A percentile compares a stretch with the other conserved stretches of the same genome.
These are phyloP conservation scores for Exophiala lecanii-corni DNA, from an alignment of 2,329 filamentous ascomycete genomes.

Conservation along the genomic window DNA sequence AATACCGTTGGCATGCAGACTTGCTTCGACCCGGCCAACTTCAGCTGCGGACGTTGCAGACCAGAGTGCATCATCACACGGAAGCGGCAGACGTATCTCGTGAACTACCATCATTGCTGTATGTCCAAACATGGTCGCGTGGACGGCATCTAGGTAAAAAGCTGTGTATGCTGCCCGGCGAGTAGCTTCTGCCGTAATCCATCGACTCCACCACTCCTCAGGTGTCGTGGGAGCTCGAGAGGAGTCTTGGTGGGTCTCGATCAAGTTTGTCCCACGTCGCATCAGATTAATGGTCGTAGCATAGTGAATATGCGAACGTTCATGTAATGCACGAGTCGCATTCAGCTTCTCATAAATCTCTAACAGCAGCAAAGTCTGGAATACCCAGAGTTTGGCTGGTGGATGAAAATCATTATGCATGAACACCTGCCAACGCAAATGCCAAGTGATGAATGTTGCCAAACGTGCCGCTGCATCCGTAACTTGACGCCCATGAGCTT, in stretches of 20 bases:
- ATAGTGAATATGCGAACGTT: constrained; percentile 91
- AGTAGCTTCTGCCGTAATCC: constrained; percentile 91
- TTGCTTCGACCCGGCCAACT: constrained; percentile 76
- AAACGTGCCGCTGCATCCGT: constrained; percentile 72
- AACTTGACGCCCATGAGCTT: constrained; percentile 66
- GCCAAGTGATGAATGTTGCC: constrained; percentile 85
- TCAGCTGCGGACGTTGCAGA: constrained; percentile 81
- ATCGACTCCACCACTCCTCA: constrained; percentile 91
- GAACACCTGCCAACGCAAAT: constrained; percentile 90
- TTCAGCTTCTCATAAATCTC: constrained; percentile 98
- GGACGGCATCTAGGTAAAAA: constrained; percentile 90
- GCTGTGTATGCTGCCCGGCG: constrained; percentile 85
- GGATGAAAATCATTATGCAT: constrained; percentile 84
- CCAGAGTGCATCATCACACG: constrained; percentile 91
- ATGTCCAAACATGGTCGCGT: constrained; percentile 96
- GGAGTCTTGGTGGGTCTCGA: constrained; percentile 77
- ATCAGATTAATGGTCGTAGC: constrained; percentile 91
- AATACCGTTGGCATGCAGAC: constrained; percentile 72
- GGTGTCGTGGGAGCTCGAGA: constrained; percentile 70
- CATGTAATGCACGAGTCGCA: constrained; percentile 81
- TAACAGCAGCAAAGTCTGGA: constrained; percentile 80
- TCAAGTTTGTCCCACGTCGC: constrained; percentile 83
- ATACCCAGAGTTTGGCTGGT: constrained; percentile 91
- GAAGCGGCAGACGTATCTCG: constrained; percentile 84
- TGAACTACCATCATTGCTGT: constrained; percentile 95